Evolutionary conservation across 495 filamentous ascomycete genomes (phyloP).

Genomic region (Aspergillus coremiiformis): DNA sequence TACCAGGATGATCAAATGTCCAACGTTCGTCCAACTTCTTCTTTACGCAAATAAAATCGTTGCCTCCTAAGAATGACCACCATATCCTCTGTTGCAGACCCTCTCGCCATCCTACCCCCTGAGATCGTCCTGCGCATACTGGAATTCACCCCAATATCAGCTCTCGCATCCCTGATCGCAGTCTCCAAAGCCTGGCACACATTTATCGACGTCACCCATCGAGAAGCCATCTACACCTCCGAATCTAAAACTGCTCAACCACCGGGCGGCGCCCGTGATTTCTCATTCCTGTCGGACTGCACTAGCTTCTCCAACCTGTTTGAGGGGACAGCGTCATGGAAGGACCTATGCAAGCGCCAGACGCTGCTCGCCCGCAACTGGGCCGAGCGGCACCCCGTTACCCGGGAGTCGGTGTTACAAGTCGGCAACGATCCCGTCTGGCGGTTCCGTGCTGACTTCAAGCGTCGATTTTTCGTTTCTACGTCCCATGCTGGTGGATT

Average conservation of each 20-base stretch:
- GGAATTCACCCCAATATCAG: slow-evolving; percentile 27
- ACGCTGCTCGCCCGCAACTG: slow-evolving; percentile 32
- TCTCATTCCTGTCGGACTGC: slow-evolving; percentile 15
- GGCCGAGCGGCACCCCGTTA: slow-evolving; percentile 20
- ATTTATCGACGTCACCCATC: slow-evolving; percentile 37
- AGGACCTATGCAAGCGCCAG: slow-evolving; percentile 33
- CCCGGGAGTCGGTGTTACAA: slow-evolving; percentile 30
- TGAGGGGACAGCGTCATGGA: slow-evolving; percentile 26
- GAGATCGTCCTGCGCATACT: slow-evolving; percentile 33
- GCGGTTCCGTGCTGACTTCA: slow-evolving; percentile 35
- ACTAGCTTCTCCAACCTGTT: slow-evolving; percentile 21
- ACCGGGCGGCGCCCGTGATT: slow-evolving; percentile 14
- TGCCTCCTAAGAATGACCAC: slow-evolving; percentile 1
- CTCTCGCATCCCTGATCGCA: slow-evolving; percentile 27
- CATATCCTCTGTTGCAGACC: slow-evolving; percentile 15
- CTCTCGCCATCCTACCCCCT: slow-evolving; percentile 27
- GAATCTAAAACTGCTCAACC: slow-evolving; percentile 23
- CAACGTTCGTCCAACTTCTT: too few relatives aligned
- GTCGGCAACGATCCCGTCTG: slow-evolving; percentile 34
- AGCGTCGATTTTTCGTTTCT: slow-evolving; percentile 33
- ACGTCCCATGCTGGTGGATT: slow-evolving; percentile 33
- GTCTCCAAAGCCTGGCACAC: slow-evolving; percentile 33
- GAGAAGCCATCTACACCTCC: slow-evolving; percentile 33
- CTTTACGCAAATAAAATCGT: too few relatives aligned
- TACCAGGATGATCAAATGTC: too few relatives aligned